Percentiles rank a stretch among this genome's conserved stretches.
Conservation (phyloP, 176 grass and related monocot genomes). For the Zea luxurians region DNA sequence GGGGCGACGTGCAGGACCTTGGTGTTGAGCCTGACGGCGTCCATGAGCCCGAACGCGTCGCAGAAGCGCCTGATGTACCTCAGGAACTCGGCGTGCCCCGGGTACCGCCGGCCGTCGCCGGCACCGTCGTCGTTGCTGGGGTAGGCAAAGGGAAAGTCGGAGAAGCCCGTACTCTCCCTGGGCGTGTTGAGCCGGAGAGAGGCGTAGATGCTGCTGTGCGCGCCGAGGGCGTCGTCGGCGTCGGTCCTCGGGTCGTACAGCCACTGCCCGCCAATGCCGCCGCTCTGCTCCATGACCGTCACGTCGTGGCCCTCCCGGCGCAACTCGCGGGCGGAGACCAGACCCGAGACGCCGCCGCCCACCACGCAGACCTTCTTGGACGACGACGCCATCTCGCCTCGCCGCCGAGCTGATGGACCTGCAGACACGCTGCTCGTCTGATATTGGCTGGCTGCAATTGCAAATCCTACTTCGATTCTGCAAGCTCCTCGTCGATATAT, state of each 20-base stretch:
- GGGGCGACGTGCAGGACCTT: slow-evolving; percentile 15
- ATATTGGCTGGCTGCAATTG: no score
- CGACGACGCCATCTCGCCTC: background rate
- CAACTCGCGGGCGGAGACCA: slow-evolving; percentile 43
- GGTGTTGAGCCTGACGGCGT: slow-evolving; percentile 44
- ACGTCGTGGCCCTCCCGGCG: slow-evolving; percentile 41
- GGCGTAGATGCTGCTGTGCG: slow-evolving; percentile 35
- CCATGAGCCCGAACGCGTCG: slow-evolving; percentile 34
- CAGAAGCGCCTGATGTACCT: slow-evolving; percentile 43
- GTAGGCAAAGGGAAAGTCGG: slow-evolving; percentile 34
- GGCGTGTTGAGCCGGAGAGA: slow-evolving; percentile 18
- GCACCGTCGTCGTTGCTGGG: background rate
- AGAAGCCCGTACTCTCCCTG: slow-evolving; percentile 3
- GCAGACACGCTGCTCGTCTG: no score
- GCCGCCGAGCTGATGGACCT: no score
- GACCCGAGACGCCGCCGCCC: slow-evolving; percentile 36
- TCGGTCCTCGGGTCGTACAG: slow-evolving; percentile 38
- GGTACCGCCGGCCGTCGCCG: slow-evolving; percentile 32
- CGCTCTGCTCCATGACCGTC: slow-evolving; percentile 43
- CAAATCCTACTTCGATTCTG: no score
- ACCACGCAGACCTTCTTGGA: slow-evolving; percentile 45
- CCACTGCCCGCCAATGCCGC: slow-evolving; percentile 44
- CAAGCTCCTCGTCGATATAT: no score
- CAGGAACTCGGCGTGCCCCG: slow-evolving; percentile 38
- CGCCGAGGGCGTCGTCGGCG: slow-evolving; percentile 11